phyloP scores from a whole-genome alignment of 2,329 filamentous ascomycete genomes.

The Colletotrichum euphorbiae region DNA sequence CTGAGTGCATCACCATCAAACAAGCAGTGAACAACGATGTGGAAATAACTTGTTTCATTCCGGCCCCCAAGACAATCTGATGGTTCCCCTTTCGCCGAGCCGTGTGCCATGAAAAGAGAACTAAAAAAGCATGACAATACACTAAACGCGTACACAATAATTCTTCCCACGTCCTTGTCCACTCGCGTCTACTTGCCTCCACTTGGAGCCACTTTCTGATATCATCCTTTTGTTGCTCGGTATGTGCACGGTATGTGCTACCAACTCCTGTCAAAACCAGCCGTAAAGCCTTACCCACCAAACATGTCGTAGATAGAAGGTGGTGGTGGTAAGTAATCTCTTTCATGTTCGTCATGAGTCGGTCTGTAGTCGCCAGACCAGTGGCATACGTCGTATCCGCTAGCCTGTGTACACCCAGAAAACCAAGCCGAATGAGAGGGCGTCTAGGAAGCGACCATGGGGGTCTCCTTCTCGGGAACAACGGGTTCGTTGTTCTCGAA shows the following conservation, averaged over 20 bases:
- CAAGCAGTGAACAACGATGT: not conserved
- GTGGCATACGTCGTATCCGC: slow-evolving; percentile 27
- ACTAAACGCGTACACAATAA: slow-evolving; percentile 40
- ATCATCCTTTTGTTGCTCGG: slow-evolving; percentile 38
- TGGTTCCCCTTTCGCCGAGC: slow-evolving; percentile 40
- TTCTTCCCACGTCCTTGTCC: slow-evolving; percentile 23
- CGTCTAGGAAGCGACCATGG: slow-evolving; percentile 42
- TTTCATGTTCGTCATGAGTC: slow-evolving; percentile 38
- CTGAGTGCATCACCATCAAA: no score
- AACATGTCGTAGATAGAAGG: slow-evolving; percentile 31
- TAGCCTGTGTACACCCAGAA: slow-evolving; percentile 34
- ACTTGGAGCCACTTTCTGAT: slow-evolving; percentile 24
- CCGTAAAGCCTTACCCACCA: slow-evolving; percentile 29
- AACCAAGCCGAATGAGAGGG: slow-evolving; percentile 28
- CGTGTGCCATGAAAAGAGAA: slow-evolving; percentile 40
- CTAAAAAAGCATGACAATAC: slow-evolving; percentile 35
- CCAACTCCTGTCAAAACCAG: slow-evolving; percentile 33
- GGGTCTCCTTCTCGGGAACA: slow-evolving; percentile 45
- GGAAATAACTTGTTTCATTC: slow-evolving; percentile 22
- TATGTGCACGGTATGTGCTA: slow-evolving; percentile 34
- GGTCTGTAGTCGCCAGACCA: slow-evolving; percentile 38
- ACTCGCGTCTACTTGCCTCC: slow-evolving; percentile 9
- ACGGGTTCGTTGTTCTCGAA: slow-evolving; percentile 41
- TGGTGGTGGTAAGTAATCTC: slow-evolving; percentile 32
- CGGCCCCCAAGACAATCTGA: slow-evolving; percentile 40